Conservation (phyloP, 768 basidiomycete genomes). For the Sistotremastrum suecicum region DNA sequence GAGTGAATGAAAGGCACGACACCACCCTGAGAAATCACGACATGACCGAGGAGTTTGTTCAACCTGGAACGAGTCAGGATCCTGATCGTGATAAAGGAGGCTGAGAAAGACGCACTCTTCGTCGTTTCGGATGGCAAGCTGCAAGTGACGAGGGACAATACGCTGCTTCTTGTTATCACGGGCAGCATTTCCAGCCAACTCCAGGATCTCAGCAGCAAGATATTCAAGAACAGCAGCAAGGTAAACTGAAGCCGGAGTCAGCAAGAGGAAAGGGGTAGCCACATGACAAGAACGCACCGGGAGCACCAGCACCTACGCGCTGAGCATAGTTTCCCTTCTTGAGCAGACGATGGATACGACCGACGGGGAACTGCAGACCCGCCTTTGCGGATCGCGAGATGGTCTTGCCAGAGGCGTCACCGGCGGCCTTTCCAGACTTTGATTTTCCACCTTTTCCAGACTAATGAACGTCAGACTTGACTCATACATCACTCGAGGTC, state of each 20-base stretch:
- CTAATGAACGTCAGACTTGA: slow-evolving; percentile 3
- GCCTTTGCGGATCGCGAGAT: slow-evolving; percentile 27
- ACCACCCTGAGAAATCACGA: slow-evolving; percentile 53
- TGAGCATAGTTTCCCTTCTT: slow-evolving; percentile 47
- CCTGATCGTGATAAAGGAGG: background rate
- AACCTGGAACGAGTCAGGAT: slow-evolving; percentile 11
- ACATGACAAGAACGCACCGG: slow-evolving; percentile 15
- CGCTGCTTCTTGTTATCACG: slow-evolving; percentile 45
- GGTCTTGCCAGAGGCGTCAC: slow-evolving; percentile 15
- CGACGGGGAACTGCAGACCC: slow-evolving; percentile 36
- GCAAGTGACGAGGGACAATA: slow-evolving; percentile 52
- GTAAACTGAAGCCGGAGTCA: slow-evolving; percentile 26
- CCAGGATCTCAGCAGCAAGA: slow-evolving; percentile 48
- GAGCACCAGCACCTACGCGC: slow-evolving; percentile 42
- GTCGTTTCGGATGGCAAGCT: slow-evolving; percentile 52
- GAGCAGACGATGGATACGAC: slow-evolving; percentile 46
- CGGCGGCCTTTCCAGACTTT: slow-evolving; percentile 24
- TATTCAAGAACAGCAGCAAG: slow-evolving; percentile 49
- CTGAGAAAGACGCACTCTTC: slow-evolving; percentile 26
- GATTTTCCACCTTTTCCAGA: slow-evolving; percentile 46
- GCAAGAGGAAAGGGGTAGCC: background rate
- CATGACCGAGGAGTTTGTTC: slow-evolving; percentile 27
- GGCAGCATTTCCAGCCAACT: slow-evolving; percentile 43
- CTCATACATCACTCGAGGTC: too few relatives aligned
- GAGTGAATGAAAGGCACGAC: slow-evolving; percentile 38